Evolutionary conservation across 1,139 yeast species (phyloP).

Genomic region (Candida sp.): DNA sequence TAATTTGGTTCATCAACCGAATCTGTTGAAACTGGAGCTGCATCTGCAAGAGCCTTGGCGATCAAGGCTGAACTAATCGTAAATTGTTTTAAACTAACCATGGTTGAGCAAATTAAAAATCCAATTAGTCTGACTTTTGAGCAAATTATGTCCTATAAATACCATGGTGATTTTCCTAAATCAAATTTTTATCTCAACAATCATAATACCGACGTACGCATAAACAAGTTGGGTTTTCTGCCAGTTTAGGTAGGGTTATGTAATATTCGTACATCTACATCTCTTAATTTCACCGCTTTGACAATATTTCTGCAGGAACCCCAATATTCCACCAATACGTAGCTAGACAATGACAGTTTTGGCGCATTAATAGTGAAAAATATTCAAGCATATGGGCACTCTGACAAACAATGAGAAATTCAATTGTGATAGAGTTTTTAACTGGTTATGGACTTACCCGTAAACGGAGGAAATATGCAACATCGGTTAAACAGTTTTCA

Average conservation of each 20-base stretch:
- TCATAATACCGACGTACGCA: neutral
- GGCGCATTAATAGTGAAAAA: neutral
- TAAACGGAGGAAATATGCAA: no score
- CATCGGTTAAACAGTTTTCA: no score
- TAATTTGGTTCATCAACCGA: constrained; percentile 20
- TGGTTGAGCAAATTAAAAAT: neutral
- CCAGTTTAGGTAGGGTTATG: neutral
- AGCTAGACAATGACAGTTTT: neutral
- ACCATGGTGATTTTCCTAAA: neutral
- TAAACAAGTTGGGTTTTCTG: neutral
- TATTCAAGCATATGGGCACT: neutral
- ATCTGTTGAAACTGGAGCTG: constrained; percentile 25
- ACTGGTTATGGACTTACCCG: no score
- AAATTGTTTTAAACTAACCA: neutral
- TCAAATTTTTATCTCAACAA: neutral
- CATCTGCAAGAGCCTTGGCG: constrained; percentile 12
- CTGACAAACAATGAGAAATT: neutral
- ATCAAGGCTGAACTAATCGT: neutral
- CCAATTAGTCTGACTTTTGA: no score
- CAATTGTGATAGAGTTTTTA: no score
- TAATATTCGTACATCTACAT: neutral
- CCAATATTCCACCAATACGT: neutral
- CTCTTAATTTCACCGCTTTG: neutral
- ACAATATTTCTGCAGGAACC: neutral
- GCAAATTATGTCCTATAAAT: neutral